Conservation (phyloP, 805 yeast species). For the Candida gorgasii region DNA sequence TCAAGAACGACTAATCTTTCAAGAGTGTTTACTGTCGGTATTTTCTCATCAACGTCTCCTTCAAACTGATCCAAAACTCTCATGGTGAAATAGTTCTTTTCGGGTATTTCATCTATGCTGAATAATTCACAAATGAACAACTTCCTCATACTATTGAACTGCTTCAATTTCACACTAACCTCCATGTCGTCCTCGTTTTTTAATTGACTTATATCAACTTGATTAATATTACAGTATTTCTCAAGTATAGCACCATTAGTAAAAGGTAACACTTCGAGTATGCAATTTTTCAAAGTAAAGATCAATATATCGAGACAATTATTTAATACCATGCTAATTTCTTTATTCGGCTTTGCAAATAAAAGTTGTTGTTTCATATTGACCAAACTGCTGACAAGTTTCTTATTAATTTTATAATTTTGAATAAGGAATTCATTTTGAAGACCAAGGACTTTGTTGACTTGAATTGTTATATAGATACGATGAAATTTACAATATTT, state of each 20-base stretch:
- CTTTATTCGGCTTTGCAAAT: constrained; percentile 19
- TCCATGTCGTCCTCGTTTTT: constrained; percentile 22
- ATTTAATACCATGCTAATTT: constrained; percentile 21
- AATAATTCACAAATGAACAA: constrained; percentile 40
- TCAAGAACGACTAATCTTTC: constrained; percentile 22
- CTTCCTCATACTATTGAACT: constrained; percentile 39
- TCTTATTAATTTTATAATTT: constrained; percentile 38
- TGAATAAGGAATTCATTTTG: constrained; percentile 30
- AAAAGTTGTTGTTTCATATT: constrained; percentile 32
- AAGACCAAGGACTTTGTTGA: constrained; percentile 23
- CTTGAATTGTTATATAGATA: constrained; percentile 23
- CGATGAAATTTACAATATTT: constrained; percentile 28
- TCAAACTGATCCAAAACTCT: constrained; percentile 26
- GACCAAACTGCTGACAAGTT: constrained; percentile 32
- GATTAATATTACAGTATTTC: constrained; percentile 40
- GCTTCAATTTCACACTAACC: constrained; percentile 12
- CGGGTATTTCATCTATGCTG: constrained; percentile 32
- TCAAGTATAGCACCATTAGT: constrained; percentile 40
- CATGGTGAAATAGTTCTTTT: constrained; percentile 31
- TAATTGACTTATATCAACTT: constrained; percentile 29
- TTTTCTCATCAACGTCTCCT: constrained; percentile 9
- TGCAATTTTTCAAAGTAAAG: constrained; percentile 29
- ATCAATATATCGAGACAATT: constrained; percentile 29
- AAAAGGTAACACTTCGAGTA: constrained; percentile 29
- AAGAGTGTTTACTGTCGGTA: constrained; percentile 10